phyloP scores from a whole-genome alignment of 2,329 filamentous ascomycete genomes.

The Trichoderma sp. region DNA sequence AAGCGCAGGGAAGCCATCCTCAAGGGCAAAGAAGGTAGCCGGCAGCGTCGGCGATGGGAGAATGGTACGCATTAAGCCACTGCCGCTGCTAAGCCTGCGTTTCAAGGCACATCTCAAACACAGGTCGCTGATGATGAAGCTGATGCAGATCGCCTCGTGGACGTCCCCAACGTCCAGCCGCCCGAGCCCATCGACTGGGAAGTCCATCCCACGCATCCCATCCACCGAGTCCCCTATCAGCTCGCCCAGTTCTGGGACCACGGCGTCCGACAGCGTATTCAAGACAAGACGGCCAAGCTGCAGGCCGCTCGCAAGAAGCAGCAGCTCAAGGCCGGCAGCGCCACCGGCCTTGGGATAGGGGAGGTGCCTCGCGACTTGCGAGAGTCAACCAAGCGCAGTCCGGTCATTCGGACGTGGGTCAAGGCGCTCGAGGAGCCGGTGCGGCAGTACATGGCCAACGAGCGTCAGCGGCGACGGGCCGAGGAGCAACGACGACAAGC shows the following conservation, averaged over 20 bases:
- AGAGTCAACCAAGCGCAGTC: constrained; percentile 75
- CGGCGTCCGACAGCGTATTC: constrained; percentile 52
- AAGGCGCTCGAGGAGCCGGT: constrained; percentile 85
- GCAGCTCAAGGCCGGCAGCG: constrained; percentile 45
- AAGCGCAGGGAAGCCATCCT: constrained; percentile 71
- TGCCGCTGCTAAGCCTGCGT: background rate
- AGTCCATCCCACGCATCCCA: constrained; percentile 76
- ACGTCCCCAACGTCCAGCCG: constrained; percentile 83
- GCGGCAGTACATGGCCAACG: constrained; percentile 69
- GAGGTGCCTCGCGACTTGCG: constrained; percentile 79
- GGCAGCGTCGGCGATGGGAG: constrained; percentile 88
- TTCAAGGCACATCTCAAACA: background rate
- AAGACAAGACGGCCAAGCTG: constrained; percentile 46
- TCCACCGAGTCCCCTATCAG: constrained; percentile 82
- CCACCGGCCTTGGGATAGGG: constrained; percentile 49
- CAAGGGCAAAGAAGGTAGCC: constrained; percentile 88
- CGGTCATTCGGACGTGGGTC: constrained; percentile 76
- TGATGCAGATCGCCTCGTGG: constrained; percentile 72
- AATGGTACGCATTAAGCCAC: constrained; percentile 64
- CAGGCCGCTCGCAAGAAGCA: constrained; percentile 50
- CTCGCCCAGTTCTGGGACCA: constrained; percentile 82
- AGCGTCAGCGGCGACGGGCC: constrained; percentile 25
- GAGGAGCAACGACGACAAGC: background rate
- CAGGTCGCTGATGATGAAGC: constrained; percentile 3
- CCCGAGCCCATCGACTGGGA: constrained; percentile 83